Conservation (phyloP, 768 basidiomycete genomes). For the Boletus sensibilis region DNA sequence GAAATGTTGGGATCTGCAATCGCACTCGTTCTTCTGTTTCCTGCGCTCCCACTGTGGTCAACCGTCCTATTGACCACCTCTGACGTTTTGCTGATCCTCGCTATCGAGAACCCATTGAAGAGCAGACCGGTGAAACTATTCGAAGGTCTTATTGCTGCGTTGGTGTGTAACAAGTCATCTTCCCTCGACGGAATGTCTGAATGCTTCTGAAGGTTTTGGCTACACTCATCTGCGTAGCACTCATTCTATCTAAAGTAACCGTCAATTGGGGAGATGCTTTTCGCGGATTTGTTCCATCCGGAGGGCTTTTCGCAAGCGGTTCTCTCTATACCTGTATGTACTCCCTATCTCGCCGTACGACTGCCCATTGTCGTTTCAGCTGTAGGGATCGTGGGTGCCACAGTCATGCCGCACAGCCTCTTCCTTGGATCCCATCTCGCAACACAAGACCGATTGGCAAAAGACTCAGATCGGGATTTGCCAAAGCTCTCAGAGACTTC, state of each 20-base stretch:
- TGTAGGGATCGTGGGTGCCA: slow-evolving; percentile 77
- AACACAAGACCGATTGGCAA: slow-evolving; percentile 70
- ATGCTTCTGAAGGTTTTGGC: slow-evolving; percentile 48
- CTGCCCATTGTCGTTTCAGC: slow-evolving; percentile 38
- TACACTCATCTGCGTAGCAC: slow-evolving; percentile 74
- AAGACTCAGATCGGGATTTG: slow-evolving; percentile 21
- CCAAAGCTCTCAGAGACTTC: slow-evolving; percentile 6
- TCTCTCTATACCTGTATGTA: slow-evolving; percentile 64
- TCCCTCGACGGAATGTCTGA: not conserved
- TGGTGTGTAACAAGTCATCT: slow-evolving; percentile 43
- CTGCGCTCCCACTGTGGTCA: slow-evolving; percentile 64
- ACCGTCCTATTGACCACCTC: slow-evolving; percentile 65
- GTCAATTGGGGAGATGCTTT: slow-evolving; percentile 76
- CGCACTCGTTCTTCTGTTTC: slow-evolving; percentile 73
- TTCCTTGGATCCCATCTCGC: slow-evolving; percentile 86
- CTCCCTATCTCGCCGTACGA: slow-evolving; percentile 7
- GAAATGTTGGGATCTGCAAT: slow-evolving; percentile 83
- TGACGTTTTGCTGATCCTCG: slow-evolving; percentile 71
- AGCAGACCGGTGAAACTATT: slow-evolving; percentile 67
- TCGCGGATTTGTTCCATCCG: slow-evolving; percentile 73
- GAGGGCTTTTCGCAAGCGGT: slow-evolving; percentile 51
- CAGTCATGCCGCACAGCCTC: slow-evolving; percentile 92
- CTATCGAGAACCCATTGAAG: slow-evolving; percentile 66
- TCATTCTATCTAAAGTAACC: slow-evolving; percentile 69
- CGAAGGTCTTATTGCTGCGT: slow-evolving; percentile 57